phyloP scores from a whole-genome alignment of 1,284 basidiomycete species.

The Moesziomyces globuligerus region DNA sequence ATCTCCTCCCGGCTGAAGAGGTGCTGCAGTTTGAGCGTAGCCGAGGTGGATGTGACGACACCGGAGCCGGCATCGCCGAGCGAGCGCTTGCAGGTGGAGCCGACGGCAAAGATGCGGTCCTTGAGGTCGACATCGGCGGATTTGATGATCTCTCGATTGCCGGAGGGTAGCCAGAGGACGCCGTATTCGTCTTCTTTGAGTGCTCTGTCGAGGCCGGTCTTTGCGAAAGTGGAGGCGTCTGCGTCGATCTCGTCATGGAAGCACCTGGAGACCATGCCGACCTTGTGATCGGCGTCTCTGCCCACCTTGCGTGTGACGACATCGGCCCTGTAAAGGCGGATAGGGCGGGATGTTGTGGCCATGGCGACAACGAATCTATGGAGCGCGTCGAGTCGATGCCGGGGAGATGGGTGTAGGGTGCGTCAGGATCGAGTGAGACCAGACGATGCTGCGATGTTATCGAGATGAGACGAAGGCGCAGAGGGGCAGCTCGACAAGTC shows the following conservation, averaged over 20 bases:
- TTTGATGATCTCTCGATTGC: slow-evolving; percentile 69
- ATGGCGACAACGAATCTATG: background rate
- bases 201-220: slow-evolving; percentile 74
- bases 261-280: slow-evolving; percentile 45
- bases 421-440: background rate
- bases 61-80: slow-evolving; percentile 80
- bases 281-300: slow-evolving; percentile 26
- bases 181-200: slow-evolving; percentile 82
- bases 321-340: slow-evolving; percentile 27
- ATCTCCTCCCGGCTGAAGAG: slow-evolving; percentile 76
- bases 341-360: slow-evolving; percentile 7
- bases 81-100: slow-evolving; percentile 84
- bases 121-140: slow-evolving; percentile 79
- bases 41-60: slow-evolving; percentile 75
- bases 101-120: slow-evolving; percentile 80
- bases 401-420: background rate
- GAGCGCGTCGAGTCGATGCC: background rate
- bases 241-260: slow-evolving; percentile 40
- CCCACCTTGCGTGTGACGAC: slow-evolving; percentile 37
- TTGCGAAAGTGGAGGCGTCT: slow-evolving; percentile 18
- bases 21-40: slow-evolving; percentile 78
- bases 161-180: slow-evolving; percentile 76
- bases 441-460: too few relatives aligned
- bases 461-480: too few relatives aligned
- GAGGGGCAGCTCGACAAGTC: background rate